A percentile compares a stretch with the other conserved stretches of the same genome.
Conservation (phyloP, 495 filamentous ascomycete species). For the Pyronema domesticum region DNA sequence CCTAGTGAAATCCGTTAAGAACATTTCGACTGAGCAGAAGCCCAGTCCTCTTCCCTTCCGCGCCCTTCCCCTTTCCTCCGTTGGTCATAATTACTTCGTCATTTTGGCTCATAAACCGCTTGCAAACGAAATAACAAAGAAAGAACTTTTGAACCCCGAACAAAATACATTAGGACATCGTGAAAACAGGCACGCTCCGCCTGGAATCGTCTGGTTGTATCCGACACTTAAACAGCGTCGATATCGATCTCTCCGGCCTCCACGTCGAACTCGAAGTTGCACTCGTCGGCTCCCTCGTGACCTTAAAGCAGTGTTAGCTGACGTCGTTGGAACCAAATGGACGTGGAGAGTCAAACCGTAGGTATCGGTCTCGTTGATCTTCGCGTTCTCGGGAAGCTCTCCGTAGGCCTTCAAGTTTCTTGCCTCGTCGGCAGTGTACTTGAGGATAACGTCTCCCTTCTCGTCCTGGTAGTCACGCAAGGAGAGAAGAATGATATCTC, state of each 20-base stretch:
- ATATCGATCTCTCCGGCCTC: conserved; percentile 50
- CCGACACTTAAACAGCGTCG: conserved; percentile 45
- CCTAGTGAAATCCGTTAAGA: neutral
- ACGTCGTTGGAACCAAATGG: neutral
- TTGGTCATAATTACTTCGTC: neutral
- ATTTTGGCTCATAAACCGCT: neutral
- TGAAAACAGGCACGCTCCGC: neutral
- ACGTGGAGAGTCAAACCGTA: conserved; percentile 29
- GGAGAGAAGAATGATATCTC: conserved; percentile 92
- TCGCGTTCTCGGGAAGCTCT: conserved; percentile 89
- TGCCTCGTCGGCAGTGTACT: conserved; percentile 96
- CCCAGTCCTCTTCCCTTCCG: neutral
- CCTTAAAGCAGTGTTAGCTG: conserved; percentile 16
- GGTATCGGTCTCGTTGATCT: conserved; percentile 99
- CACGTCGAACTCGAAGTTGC: conserved; percentile 68
- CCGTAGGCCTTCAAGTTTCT: conserved; percentile 87
- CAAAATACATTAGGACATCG: neutral
- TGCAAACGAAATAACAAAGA: neutral
- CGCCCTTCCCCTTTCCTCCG: neutral
- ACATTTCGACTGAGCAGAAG: neutral
- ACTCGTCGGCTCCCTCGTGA: conserved; percentile 53
- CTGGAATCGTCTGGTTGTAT: neutral
- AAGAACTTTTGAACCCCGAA: neutral
- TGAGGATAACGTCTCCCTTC: conserved; percentile 97
- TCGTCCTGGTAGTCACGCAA: conserved; percentile 98